Evolutionary conservation across 331 rosid species (phyloP).

Genomic region (Malus hybrid): DNA sequence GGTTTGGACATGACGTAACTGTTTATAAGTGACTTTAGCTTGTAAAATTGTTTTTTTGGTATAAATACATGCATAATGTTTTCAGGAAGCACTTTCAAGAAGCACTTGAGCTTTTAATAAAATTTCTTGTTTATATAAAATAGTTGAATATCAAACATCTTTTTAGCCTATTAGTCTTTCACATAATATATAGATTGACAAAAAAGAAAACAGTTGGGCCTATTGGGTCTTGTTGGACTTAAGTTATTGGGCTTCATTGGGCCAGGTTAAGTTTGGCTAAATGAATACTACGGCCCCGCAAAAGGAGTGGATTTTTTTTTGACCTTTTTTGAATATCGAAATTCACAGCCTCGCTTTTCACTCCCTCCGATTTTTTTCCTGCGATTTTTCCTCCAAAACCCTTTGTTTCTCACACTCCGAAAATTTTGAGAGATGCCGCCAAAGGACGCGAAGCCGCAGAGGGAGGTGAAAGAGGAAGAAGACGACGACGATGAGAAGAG

Average conservation of each 20-base stretch:
- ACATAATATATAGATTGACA: too few species aligned
- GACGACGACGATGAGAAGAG: conserved; percentile 27
- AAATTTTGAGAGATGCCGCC: conserved; percentile 38
- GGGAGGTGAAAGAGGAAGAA: conserved; percentile 18
- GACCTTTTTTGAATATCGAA: not conserved
- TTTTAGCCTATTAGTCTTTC: too few species aligned
- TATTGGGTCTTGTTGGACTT: not conserved
- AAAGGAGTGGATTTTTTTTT: not conserved
- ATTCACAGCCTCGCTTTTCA: not conserved
- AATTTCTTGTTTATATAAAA: too few species aligned
- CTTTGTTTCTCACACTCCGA: not conserved
- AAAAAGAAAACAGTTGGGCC: not conserved
- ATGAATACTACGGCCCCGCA: too few species aligned
- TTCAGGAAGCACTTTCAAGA: too few species aligned
- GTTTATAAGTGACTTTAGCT: too few species aligned
- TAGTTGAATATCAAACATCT: too few species aligned
- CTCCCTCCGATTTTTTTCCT: not conserved
- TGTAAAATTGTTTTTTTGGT: too few species aligned
- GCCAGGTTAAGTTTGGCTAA: not conserved
- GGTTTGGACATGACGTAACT: not conserved
- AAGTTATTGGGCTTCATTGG: not conserved
- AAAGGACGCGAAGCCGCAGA: conserved; percentile 31
- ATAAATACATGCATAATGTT: too few species aligned
- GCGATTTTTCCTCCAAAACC: not conserved
- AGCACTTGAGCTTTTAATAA: too few species aligned